phyloP scores from a whole-genome alignment of 352 stramenopile species.

The Phytophthora podocarpi region DNA sequence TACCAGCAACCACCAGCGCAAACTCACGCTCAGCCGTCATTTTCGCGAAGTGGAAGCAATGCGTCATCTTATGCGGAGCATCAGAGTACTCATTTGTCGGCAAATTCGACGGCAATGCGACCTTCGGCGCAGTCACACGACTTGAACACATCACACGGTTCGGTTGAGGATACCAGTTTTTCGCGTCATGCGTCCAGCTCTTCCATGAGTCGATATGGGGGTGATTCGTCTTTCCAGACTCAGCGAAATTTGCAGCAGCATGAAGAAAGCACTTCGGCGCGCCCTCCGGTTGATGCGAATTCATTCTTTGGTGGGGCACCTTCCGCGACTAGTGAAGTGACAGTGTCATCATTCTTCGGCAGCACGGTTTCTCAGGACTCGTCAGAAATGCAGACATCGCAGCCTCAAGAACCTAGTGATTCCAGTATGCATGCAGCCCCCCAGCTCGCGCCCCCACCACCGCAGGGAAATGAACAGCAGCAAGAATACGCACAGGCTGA shows the following conservation, averaged over 20 bases:
- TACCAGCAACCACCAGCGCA: slow-evolving; percentile 15
- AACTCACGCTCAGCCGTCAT: slow-evolving; percentile 27
- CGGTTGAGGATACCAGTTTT: slow-evolving; percentile 23
- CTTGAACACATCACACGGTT: slow-evolving; percentile 26
- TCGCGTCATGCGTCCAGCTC: slow-evolving; percentile 29
- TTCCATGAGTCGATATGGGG: slow-evolving; percentile 30
- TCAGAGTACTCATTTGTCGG: slow-evolving; percentile 3
- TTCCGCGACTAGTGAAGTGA: slow-evolving; percentile 5
- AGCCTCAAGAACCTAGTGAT: slow-evolving; percentile 7
- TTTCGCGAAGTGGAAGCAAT: slow-evolving; percentile 44
- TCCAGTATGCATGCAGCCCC: slow-evolving; percentile 1
- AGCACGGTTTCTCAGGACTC: slow-evolving; percentile 18
- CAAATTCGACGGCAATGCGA: slow-evolving; percentile 13
- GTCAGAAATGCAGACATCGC: slow-evolving; percentile 14
- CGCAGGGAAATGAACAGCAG: slow-evolving; percentile 11
- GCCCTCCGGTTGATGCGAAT: slow-evolving; percentile 19
- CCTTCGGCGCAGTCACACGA: slow-evolving; percentile 15
- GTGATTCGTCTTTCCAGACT: slow-evolving; percentile 14
- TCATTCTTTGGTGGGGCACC: slow-evolving; percentile 30
- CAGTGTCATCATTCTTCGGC: slow-evolving; percentile 44
- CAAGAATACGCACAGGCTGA: slow-evolving; percentile 2
- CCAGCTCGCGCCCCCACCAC: background rate
- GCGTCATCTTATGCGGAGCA: slow-evolving; percentile 43
- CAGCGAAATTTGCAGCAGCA: slow-evolving; percentile 10
- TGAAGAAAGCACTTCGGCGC: background rate